Evolutionary conservation across 371 early-diverging fungal species (phyloP), one percentile per base, ranked within the genome.

Genomic region (Smittium culicis): DNA sequence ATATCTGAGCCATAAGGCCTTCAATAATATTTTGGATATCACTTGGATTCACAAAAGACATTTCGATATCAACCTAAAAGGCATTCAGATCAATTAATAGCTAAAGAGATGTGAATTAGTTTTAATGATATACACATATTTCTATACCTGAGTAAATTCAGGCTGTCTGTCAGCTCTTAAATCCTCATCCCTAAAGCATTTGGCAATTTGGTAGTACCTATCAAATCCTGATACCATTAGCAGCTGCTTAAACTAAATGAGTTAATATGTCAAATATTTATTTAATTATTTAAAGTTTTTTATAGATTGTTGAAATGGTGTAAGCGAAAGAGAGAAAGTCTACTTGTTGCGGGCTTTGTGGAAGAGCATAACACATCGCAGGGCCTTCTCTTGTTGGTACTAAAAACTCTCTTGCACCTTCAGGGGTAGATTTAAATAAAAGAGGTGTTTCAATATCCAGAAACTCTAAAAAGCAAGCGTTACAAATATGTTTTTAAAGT

Each of bases 101-200:
- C 8, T 20, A 45, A 14, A 14, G 20, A 45, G 30, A 64, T 34
- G 29, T 54, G 61, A 35, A 28, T 34, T 1, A 14, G 35, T 1
- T 14, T 20, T 67, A 45, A 1, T n/a, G 30, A 24, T 58, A 32
- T 1, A 33, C 8, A 1, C 33, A 55, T 14, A 24, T 57, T 8
- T 30, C 64, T n/a, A 61, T 77, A 86, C 85, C 77, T 93, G 93
- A 1, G 94, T 93, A 66, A 94, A 94, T 71, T 94, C 95, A 2
- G 94, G 94, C 72, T 94, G 95, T 32, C 94, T 82, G 73, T 94
- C 94, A 0, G 91, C 85, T 32, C 93, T 81, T 59, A 89, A 75
- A 71, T 91, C 90, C 66, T 94, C 95, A 69, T 94, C 94, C 65
- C 95, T 80, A 71, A 92, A 94, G 73, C 95, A 94, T n/a, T 88